Evolutionary conservation across 1,139 yeast species (phyloP), one percentile per base, ranked within the genome.

Genomic region (Sugiyamaella xylanicola): DNA sequence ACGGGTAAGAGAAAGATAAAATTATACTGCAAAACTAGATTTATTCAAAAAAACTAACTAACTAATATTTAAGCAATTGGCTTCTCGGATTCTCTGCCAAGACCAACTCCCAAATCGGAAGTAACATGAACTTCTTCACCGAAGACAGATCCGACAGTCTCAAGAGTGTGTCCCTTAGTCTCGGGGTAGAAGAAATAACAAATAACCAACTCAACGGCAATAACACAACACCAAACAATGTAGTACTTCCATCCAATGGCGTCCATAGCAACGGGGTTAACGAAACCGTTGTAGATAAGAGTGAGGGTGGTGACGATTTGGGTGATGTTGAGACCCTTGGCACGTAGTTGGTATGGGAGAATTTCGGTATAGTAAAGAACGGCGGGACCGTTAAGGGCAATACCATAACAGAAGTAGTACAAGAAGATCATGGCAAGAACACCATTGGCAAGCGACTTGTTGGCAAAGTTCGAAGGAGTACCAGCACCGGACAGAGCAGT

Each of bases 181-280:
- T 92, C 98, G 39, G 98, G 98, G 66, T 90, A 87, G 67, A 89
- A 83, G 79, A 89, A 85, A 73, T 77, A 86, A 47, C 87, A 86
- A 68, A 88, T 84, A 4, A 87, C 65, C 69, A 85, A 80, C 1
- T 96, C 82, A 7, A 87, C 65, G 15, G 81, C 76, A 70, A 93
- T 84, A 57, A 92, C 77, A 1, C 84, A 95, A 1, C 95, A 96
- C 71, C 88, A 92, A 62, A 92, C 68, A 50, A 82, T 80, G 67
- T 83, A 83, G 71, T 81, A 83, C 64, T 79, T 81, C 85, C 85
- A 82, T 42, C 74, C 75, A 60, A 83, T 78, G 37, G 79, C 78
- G 57, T 77, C 82, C 82, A 83, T 77, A 35, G 85, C 87, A 64
- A 83, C 75, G 4, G 86, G 81, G 63, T 81, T 81, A 53, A 81